These are phyloP conservation scores for Escovopsis sp. DNA, from an alignment of 2,329 filamentous ascomycete species.

Conservation along the genomic window DNA sequence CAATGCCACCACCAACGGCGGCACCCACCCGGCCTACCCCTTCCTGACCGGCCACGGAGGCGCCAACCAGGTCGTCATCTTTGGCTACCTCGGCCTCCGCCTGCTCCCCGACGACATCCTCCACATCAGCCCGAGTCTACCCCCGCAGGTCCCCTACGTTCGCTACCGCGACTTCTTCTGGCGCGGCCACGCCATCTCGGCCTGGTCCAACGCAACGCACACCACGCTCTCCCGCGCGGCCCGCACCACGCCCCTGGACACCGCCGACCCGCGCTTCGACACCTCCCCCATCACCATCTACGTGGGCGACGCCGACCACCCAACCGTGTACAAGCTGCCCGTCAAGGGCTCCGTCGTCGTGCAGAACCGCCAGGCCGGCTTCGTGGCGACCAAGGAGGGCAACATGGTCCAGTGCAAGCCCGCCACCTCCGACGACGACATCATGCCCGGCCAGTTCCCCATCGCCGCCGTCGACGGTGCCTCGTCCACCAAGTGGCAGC, in stretches of 20 bases:
- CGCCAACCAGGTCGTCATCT: constrained; percentile 50
- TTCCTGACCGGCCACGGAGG: constrained; percentile 60
- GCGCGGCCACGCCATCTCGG: constrained; percentile 13
- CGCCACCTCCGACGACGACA: constrained; percentile 30
- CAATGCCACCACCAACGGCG: constrained; percentile 41
- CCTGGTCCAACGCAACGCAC: constrained; percentile 13
- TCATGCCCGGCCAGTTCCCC: constrained; percentile 53
- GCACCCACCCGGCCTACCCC: constrained; percentile 42
- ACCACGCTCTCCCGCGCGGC: constrained; percentile 15
- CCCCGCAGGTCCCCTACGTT: constrained; percentile 39
- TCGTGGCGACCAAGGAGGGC: constrained; percentile 35
- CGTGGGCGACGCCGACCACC: constrained; percentile 28
- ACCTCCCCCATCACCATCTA: constrained; percentile 42
- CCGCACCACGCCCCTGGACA: constrained; percentile 25
- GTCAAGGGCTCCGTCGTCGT: constrained; percentile 37
- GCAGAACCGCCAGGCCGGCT: constrained; percentile 42
- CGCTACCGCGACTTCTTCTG: constrained; percentile 14
- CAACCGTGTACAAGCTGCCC: constrained; percentile 28
- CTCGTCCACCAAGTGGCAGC: constrained; percentile 11
- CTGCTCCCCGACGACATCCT: constrained; percentile 44
- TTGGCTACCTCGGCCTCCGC: constrained; percentile 52
- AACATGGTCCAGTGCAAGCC: constrained; percentile 54
- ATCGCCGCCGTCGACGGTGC: constrained; percentile 9
- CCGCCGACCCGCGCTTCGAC: constrained; percentile 39
- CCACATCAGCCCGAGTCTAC: constrained; percentile 45